A percentile compares a stretch with the other conserved stretches of the same genome.
Evolutionary conservation across 805 yeast species (phyloP).

Genomic region (Torulaspora delbrueckii): DNA sequence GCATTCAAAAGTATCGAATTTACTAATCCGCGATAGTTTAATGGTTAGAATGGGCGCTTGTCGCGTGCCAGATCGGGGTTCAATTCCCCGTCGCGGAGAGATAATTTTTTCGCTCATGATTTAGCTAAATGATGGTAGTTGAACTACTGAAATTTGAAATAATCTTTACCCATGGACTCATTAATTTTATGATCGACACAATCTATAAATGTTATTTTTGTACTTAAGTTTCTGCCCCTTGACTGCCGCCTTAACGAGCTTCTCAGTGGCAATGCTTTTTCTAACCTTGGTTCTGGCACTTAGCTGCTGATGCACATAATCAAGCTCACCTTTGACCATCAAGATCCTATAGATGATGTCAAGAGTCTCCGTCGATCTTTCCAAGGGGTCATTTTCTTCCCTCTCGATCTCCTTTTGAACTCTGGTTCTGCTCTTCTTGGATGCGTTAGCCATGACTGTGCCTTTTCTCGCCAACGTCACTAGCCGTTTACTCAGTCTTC

Average conservation of each 20-base stretch:
- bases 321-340: conserved; percentile 57
- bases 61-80: conserved; percentile 26
- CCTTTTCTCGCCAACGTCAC: conserved; percentile 55
- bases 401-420: conserved; percentile 44
- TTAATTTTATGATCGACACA: neutral
- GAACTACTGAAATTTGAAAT: neutral
- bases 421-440: conserved; percentile 48
- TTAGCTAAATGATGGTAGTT: neutral
- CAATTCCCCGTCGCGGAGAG: conserved; percentile 25
- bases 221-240: conserved; percentile 18
- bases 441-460: conserved; percentile 69
- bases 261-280: conserved; percentile 34
- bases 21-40: conserved; percentile 17
- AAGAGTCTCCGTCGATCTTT: conserved; percentile 43
- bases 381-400: conserved; percentile 42
- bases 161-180: neutral
- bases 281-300: conserved; percentile 52
- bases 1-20: neutral
- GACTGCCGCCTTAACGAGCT: conserved; percentile 24
- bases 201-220: neutral
- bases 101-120: conserved; percentile 1
- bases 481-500: conserved; percentile 35
- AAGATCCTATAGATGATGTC: conserved; percentile 70
- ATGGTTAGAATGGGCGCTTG: conserved; percentile 25
- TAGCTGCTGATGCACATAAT: conserved; percentile 54